These are phyloP conservation scores for Solanum clarkiae DNA, from an alignment of 257 asterid genomes.

Conservation along the genomic window DNA sequence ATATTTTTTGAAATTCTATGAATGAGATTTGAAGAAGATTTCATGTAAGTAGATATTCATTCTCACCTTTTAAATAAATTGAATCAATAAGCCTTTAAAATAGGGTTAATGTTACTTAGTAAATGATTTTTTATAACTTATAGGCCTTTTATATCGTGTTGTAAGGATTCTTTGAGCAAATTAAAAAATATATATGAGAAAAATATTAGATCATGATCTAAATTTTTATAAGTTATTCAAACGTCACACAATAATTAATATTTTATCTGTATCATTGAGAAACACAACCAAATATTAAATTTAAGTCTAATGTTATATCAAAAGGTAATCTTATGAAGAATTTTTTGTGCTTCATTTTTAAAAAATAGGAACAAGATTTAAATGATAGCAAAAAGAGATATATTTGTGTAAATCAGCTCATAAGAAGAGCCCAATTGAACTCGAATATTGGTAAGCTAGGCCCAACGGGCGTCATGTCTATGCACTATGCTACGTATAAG, in stretches of 20 bases:
- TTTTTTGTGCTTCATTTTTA: not conserved
- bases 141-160: too few relatives aligned
- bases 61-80: too few relatives aligned
- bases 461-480: not conserved
- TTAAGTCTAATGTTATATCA: not conserved
- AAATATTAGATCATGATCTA: not conserved
- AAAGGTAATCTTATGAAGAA: not conserved
- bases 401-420: not conserved
- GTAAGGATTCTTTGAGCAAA: not conserved
- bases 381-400: not conserved
- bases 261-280: not conserved
- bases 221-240: not conserved
- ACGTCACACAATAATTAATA: not conserved
- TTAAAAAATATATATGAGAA: not conserved
- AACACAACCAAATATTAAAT: not conserved
- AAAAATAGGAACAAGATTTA: not conserved
- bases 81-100: too few relatives aligned
- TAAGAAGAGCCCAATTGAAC: not conserved
- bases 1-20: not conserved
- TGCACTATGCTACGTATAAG: not conserved
- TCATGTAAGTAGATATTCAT: too few relatives aligned
- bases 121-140: too few relatives aligned
- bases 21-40: not conserved
- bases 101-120: too few relatives aligned
- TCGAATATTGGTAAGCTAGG: not conserved